Conservation (phyloP, 768 basidiomycete genomes). For the Suillus variegatus region DNA sequence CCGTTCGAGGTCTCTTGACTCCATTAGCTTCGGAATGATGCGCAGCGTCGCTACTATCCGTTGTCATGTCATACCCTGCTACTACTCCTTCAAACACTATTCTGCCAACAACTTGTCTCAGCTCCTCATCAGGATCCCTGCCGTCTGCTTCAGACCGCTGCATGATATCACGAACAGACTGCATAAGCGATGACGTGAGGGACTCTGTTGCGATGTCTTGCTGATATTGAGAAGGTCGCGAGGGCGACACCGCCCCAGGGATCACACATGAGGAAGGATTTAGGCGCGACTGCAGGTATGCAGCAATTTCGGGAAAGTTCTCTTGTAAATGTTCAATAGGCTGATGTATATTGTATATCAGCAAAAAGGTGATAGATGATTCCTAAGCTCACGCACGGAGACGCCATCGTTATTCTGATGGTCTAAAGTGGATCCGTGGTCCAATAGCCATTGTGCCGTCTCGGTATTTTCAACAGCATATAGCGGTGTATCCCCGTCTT, state of each 20-base stretch:
- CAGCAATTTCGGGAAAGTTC: constrained; percentile 70
- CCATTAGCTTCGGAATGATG: constrained; percentile 10
- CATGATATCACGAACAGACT: constrained; percentile 68
- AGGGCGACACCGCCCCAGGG: constrained; percentile 11
- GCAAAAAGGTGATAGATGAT: constrained; percentile 13
- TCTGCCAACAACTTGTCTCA: constrained; percentile 58
- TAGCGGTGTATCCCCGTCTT: constrained; percentile 89
- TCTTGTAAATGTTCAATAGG: constrained; percentile 69
- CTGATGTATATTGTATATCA: constrained; percentile 36
- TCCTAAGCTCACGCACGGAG: constrained; percentile 53
- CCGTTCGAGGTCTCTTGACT: constrained; percentile 27
- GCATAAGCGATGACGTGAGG: constrained; percentile 68
- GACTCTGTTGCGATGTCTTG: constrained; percentile 71
- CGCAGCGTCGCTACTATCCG: constrained; percentile 12
- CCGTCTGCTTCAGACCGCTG: constrained; percentile 56
- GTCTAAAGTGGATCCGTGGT: constrained; percentile 70
- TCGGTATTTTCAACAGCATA: constrained; percentile 85
- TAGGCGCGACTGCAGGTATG: constrained; percentile 50
- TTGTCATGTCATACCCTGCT: constrained; percentile 58
- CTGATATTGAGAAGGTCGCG: constrained; percentile 59
- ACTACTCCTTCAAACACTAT: constrained; percentile 69
- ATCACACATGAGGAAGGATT: constrained; percentile 18
- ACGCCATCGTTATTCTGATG: constrained; percentile 70
- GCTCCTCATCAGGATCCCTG: constrained; percentile 64
- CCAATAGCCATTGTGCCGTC: constrained; percentile 76